Conservation (phyloP, 257 asterid genomes). For the Forsythia suspensa region DNA sequence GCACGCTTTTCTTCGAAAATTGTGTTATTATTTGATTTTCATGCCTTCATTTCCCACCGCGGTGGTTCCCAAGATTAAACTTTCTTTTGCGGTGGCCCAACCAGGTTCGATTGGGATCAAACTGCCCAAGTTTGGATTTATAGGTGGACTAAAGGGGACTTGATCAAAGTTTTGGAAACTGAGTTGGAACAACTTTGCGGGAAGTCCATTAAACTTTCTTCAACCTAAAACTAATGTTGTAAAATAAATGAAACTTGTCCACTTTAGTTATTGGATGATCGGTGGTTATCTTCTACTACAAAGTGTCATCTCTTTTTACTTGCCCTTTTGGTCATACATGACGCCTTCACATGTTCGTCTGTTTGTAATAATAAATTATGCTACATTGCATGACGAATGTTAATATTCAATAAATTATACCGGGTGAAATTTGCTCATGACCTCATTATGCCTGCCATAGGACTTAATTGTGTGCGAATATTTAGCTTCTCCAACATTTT, state of each 20-base stretch:
- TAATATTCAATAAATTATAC: neutral
- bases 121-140: constrained; percentile 67
- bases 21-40: neutral
- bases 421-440: neutral
- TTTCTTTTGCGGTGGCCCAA: constrained; percentile 73
- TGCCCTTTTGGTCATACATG: neutral
- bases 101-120: constrained; percentile 89
- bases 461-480: no score
- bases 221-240: neutral
- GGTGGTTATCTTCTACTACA: neutral
- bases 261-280: neutral
- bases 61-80: constrained; percentile 13
- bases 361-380: neutral
- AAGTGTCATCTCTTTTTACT: neutral
- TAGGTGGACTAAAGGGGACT: constrained; percentile 57
- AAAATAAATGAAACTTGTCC: neutral
- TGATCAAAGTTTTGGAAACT: constrained; percentile 49
- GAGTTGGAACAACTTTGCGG: constrained; percentile 77
- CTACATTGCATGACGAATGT: neutral
- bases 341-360: neutral
- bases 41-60: neutral
- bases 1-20: neutral
- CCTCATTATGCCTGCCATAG: no score
- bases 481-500: no score
- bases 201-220: constrained; percentile 50